Conservation (phyloP, 2,329 filamentous ascomycete species). For the Sporothrix brunneoviolacea region DNA sequence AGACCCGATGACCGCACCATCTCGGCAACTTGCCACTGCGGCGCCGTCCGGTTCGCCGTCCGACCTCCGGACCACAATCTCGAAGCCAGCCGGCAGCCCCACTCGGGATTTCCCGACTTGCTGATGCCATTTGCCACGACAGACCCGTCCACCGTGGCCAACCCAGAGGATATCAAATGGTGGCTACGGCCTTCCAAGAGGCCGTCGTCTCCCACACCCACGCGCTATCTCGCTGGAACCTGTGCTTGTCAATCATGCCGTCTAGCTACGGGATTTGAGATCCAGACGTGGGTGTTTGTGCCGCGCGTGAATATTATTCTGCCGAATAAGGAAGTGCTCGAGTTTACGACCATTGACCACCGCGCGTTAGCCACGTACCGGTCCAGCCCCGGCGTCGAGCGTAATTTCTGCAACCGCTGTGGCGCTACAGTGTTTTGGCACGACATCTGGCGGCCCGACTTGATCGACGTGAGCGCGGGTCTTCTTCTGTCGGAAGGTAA, state of each 20-base stretch:
- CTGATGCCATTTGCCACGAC: slow-evolving; percentile 37
- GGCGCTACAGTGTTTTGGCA: slow-evolving; percentile 61
- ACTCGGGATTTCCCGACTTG: slow-evolving; percentile 47
- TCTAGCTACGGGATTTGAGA: slow-evolving; percentile 52
- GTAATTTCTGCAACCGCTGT: slow-evolving; percentile 57
- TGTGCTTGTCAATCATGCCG: slow-evolving; percentile 60
- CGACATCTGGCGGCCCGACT: slow-evolving; percentile 41
- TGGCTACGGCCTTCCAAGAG: slow-evolving; percentile 43
- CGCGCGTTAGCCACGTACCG: slow-evolving; percentile 34
- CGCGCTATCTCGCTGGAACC: slow-evolving; percentile 48
- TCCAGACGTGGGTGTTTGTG: slow-evolving; percentile 61
- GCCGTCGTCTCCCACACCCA: no score
- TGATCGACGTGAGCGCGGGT: slow-evolving; percentile 60
- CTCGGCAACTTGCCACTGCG: slow-evolving; percentile 39
- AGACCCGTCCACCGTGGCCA: slow-evolving; percentile 25
- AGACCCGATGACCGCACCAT: slow-evolving; percentile 10
- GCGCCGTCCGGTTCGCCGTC: slow-evolving; percentile 49
- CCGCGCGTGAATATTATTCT: slow-evolving; percentile 52
- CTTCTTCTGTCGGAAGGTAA: slow-evolving; percentile 42
- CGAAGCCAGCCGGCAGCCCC: slow-evolving; percentile 34
- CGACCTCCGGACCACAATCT: slow-evolving; percentile 40
- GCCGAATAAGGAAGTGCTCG: not conserved
- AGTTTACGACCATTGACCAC: not conserved
- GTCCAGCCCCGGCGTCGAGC: slow-evolving; percentile 45
- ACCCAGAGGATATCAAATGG: slow-evolving; percentile 49